Evolutionary conservation across 257 asterid genomes (phyloP).

Genomic region (Nicotiana otophora): DNA sequence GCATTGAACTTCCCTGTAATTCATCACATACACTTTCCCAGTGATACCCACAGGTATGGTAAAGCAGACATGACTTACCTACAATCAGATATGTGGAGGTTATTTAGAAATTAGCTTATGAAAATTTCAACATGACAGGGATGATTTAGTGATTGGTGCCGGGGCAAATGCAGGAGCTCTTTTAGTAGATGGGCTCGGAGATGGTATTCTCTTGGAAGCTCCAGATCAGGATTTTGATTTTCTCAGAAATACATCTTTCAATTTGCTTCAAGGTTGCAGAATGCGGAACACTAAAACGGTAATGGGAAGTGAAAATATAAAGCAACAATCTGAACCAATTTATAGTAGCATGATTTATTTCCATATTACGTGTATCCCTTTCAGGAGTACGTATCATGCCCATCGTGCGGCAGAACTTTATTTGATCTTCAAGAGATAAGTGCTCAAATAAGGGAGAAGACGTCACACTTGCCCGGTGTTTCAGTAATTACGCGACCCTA

Average conservation of each 20-base stretch:
- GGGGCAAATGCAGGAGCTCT: constrained; percentile 90
- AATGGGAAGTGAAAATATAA: background rate
- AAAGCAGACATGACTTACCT: constrained; percentile 11
- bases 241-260: constrained; percentile 85
- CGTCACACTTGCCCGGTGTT: constrained; percentile 97
- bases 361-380: constrained; percentile 3
- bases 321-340: background rate
- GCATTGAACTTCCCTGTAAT: constrained; percentile 79
- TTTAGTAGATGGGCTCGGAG: constrained; percentile 96
- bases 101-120: constrained; percentile 8
- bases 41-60: constrained; percentile 64
- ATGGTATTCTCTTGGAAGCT: constrained; percentile 86
- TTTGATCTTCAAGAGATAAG: constrained; percentile 98
- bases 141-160: constrained; percentile 87
- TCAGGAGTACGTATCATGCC: constrained; percentile 98
- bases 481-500: constrained; percentile 51
- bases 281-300: constrained; percentile 99
- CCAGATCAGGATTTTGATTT: constrained; percentile 80
- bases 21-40: constrained; percentile 86
- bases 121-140: constrained; percentile 39
- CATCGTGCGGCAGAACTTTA: constrained; percentile 97
- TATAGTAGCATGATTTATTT: background rate
- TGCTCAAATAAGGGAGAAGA: constrained; percentile 89
- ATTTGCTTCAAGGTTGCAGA: constrained; percentile 97
- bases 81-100: background rate